Evolutionary conservation across 805 yeast species (phyloP), one percentile per base, ranked within the genome.

Genomic region (Pichia heedii): DNA sequence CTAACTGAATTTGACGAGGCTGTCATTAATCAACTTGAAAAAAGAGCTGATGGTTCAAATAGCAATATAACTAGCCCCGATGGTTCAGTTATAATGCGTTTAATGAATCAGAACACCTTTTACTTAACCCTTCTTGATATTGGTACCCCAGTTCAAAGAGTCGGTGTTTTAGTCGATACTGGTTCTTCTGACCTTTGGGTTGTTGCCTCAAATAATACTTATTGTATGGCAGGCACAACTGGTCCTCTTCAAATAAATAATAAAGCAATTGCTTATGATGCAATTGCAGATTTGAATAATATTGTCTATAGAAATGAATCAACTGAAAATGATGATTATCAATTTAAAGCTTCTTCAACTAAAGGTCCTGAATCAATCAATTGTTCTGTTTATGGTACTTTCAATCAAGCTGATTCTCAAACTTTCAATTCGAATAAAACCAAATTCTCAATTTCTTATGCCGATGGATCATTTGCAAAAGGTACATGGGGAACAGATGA

Each of bases 171-270:
- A 29, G 59, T 83, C 15, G 93, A 83, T 54, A 83, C 90, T 0
- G 93, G 90, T 3, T 81, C 88, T 0, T 73, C 84, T 0, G 90
- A 83, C 57, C 62, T 84, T 16, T 82, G 86, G 86, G 76, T 81
- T 19, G 68, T 74, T 48, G 66, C 70, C 21, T 57, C 71, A 1
- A 54, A 63, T 36, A 77, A 77, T 54, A 71, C 81, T 2, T 72
- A 67, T 44, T 74, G 79, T 54, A 22, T 33, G 27, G 16, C 44
- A 6, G 50, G 50, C 6, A 44, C 56, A 1, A 19, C 43, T 3
- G 50, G 48, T 9, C 16, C 52, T 1, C 32, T 29, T 15, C 9
- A 3, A 29, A 12, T 15, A 2, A 29, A 12, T 15, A 12, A 29
- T 2, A 29, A 29, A 16, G 13, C 15, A 29, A 29, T 29, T 29